phyloP scores from a whole-genome alignment of 768 basidiomycete species.

The Wakefieldia striispora region DNA sequence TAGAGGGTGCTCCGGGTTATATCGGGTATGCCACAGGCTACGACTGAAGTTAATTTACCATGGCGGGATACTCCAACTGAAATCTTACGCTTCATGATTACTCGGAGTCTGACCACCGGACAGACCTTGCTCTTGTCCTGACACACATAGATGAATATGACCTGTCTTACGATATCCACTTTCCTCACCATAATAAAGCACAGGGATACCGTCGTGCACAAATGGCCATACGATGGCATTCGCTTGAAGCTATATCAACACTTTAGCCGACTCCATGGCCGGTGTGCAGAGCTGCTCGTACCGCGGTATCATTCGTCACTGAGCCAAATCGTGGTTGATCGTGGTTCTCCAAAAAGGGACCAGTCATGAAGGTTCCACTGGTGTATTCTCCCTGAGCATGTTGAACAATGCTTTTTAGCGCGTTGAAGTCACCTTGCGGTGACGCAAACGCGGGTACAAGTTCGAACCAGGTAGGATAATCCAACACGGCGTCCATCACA shows the following conservation, averaged over 20 bases:
- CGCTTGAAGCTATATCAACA: slow-evolving; percentile 32
- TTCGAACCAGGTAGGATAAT: slow-evolving; percentile 49
- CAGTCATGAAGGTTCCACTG: slow-evolving; percentile 40
- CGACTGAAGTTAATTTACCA: slow-evolving; percentile 4
- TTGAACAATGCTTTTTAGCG: slow-evolving; percentile 26
- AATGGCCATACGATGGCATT: slow-evolving; percentile 53
- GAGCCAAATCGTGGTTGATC: slow-evolving; percentile 51
- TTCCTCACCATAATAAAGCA: slow-evolving; percentile 45
- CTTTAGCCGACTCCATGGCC: neutral
- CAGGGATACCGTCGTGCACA: slow-evolving; percentile 50
- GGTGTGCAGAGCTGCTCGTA: slow-evolving; percentile 18
- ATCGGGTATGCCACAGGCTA: slow-evolving; percentile 62
- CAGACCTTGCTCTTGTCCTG: slow-evolving; percentile 51
- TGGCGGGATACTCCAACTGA: neutral
- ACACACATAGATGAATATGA: neutral
- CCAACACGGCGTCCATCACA: slow-evolving; percentile 44
- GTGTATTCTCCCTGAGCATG: slow-evolving; percentile 38
- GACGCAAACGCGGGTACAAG: slow-evolving; percentile 41
- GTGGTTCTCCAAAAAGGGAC: slow-evolving; percentile 54
- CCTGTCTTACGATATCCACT: neutral
- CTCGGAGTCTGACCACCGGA: slow-evolving; percentile 42
- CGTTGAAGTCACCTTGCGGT: slow-evolving; percentile 33
- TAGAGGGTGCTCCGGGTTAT: slow-evolving; percentile 48
- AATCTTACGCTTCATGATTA: slow-evolving; percentile 50
- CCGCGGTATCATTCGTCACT: slow-evolving; percentile 40